These are phyloP conservation scores for Globisporangium ultimum DNA, from an alignment of 352 stramenopile genomes.

Conservation along the genomic window DNA sequence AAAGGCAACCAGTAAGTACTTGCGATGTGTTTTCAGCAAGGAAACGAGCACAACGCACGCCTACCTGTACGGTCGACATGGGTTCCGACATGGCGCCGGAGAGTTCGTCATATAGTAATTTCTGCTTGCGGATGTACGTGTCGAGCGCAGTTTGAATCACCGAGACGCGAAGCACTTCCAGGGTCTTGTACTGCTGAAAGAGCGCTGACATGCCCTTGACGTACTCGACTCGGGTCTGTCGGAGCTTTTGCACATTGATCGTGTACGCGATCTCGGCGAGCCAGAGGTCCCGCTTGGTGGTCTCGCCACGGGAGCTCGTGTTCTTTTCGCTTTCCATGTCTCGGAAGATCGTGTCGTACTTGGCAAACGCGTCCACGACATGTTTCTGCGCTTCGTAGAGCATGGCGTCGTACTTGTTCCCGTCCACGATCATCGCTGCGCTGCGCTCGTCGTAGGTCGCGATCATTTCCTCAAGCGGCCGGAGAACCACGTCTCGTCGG, in stretches of 20 bases:
- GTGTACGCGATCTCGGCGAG: constrained; percentile 72
- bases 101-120: constrained; percentile 71
- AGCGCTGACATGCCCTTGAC: constrained; percentile 80
- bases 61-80: constrained; percentile 58
- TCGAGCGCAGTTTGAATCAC: constrained; percentile 76
- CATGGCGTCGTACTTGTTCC: constrained; percentile 44
- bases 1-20: neutral
- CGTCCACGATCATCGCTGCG: constrained; percentile 46
- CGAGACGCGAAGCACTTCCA: constrained; percentile 65
- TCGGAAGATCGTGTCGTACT: constrained; percentile 56
- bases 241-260: constrained; percentile 67
- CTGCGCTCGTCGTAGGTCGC: constrained; percentile 58
- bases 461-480: constrained; percentile 74
- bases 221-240: constrained; percentile 64
- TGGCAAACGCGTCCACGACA: constrained; percentile 53
- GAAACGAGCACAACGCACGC: neutral
- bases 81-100: constrained; percentile 62
- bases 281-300: constrained; percentile 53
- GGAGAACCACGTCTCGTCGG: constrained; percentile 61
- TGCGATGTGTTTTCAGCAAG: neutral
- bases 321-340: constrained; percentile 46
- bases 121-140: constrained; percentile 80
- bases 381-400: constrained; percentile 54
- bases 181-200: constrained; percentile 82
- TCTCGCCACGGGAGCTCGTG: constrained; percentile 9